Percentiles rank a stretch among this genome's conserved stretches.
Evolutionary conservation across 768 basidiomycete genomes (phyloP).

Genomic region (Podaxis sp.): DNA sequence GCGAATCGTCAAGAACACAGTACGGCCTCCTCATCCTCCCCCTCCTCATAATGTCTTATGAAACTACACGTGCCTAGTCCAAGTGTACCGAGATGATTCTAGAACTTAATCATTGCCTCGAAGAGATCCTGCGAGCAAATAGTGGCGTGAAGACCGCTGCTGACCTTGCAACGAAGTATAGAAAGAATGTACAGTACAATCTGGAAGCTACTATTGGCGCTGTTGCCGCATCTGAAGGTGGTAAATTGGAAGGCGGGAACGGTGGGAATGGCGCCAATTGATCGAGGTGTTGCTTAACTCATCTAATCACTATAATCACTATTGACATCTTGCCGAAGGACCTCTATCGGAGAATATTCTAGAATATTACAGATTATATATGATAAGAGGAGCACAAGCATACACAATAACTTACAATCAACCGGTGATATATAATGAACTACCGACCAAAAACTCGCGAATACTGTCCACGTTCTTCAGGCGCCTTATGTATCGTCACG

Average conservation of each 20-base stretch:
- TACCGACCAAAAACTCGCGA: too few species aligned
- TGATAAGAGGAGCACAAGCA: neutral
- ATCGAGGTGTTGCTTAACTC: neutral
- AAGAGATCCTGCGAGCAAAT: slow-evolving; percentile 84
- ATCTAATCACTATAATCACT: neutral
- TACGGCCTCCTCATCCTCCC: slow-evolving; percentile 33
- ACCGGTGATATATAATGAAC: neutral
- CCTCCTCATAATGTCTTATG: neutral
- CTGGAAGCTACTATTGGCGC: slow-evolving; percentile 58
- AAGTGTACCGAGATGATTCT: slow-evolving; percentile 90
- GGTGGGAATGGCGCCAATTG: neutral
- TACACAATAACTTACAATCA: neutral
- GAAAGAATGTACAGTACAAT: slow-evolving; percentile 92
- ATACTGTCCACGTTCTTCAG: too few species aligned
- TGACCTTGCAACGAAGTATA: slow-evolving; percentile 82
- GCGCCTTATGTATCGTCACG: too few species aligned
- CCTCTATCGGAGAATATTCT: neutral
- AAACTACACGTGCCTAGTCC: slow-evolving; percentile 46
- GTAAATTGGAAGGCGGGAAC: neutral
- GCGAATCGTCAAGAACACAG: slow-evolving; percentile 87
- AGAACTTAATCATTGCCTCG: slow-evolving; percentile 85
- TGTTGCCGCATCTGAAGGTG: slow-evolving; percentile 2
- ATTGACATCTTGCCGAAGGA: too few species aligned
- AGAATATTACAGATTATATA: neutral
- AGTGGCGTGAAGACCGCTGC: slow-evolving; percentile 77